A percentile compares a stretch with the other conserved stretches of the same genome.
Conservation (phyloP, 257 asterid genomes). For the Nicotiana paniculata region DNA sequence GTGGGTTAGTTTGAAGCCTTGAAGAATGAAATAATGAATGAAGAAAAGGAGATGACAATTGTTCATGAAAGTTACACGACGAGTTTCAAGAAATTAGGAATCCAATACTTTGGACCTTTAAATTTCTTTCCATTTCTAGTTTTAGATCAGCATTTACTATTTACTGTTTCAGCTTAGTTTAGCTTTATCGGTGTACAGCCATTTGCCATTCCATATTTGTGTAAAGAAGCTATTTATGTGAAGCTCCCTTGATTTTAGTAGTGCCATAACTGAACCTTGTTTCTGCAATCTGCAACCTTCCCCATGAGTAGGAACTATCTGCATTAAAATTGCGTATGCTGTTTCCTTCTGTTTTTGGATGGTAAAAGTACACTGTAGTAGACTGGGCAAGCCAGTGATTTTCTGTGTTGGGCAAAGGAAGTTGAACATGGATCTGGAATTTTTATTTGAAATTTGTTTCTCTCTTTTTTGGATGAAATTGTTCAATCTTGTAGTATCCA, state of each 20-base stretch:
- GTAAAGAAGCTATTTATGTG: constrained; percentile 34
- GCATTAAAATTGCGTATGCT: neutral
- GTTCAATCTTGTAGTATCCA: too few relatives aligned
- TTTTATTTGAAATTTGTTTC: neutral
- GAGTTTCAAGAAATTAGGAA: constrained; percentile 21
- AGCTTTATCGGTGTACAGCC: constrained; percentile 36
- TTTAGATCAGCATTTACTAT: constrained; percentile 18
- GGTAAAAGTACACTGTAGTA: neutral
- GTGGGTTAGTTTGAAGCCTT: constrained; percentile 40
- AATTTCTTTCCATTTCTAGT: neutral
- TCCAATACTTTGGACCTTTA: constrained; percentile 17
- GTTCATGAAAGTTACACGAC: neutral
- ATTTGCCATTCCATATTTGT: constrained; percentile 22
- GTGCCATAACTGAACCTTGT: neutral
- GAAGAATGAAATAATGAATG: neutral
- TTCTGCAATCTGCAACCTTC: constrained; percentile 1
- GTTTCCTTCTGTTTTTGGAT: neutral
- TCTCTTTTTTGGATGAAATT: too few relatives aligned
- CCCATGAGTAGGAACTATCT: neutral
- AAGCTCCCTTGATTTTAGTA: constrained; percentile 25
- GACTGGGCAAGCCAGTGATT: neutral
- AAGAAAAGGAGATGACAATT: constrained; percentile 1
- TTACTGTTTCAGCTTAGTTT: constrained; percentile 15
- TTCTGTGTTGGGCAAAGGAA: neutral
- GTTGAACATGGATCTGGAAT: neutral